phyloP scores from a whole-genome alignment of 129 eudicot genomes.

The Gnaphalium uliginosum region DNA sequence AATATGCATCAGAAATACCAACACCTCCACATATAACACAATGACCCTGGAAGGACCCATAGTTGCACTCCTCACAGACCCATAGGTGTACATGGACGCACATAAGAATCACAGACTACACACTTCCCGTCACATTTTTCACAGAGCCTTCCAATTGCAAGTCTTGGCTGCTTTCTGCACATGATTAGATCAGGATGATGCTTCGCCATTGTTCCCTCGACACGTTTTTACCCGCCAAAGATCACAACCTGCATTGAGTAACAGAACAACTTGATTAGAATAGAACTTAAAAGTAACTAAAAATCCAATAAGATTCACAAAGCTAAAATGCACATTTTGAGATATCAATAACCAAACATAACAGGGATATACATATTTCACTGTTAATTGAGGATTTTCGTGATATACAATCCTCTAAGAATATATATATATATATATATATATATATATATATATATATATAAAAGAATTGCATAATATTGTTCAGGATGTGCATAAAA shows the following conservation, averaged over 20 bases:
- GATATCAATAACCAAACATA: too few relatives aligned
- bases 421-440: too few relatives aligned
- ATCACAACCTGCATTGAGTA: constrained; percentile 25
- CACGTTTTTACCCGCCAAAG: neutral
- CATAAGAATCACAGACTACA: constrained; percentile 74
- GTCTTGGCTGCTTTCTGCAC: constrained; percentile 87
- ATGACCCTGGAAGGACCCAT: constrained; percentile 79
- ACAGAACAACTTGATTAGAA: neutral
- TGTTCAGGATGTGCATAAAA: too few relatives aligned
- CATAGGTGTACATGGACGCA: constrained; percentile 92
- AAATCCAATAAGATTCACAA: neutral
- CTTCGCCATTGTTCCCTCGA: constrained; percentile 58
- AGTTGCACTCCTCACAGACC: constrained; percentile 82
- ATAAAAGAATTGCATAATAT: too few relatives aligned
- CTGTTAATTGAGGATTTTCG: too few relatives aligned
- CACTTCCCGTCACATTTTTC: constrained; percentile 84
- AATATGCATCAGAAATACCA: constrained; percentile 75
- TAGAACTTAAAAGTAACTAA: neutral
- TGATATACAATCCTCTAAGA: too few relatives aligned
- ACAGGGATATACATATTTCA: too few relatives aligned
- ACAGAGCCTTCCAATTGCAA: constrained; percentile 78
- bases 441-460: too few relatives aligned
- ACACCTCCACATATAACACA: constrained; percentile 89
- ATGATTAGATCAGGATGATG: constrained; percentile 87
- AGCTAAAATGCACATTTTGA: neutral